phyloP scores from a whole-genome alignment of 164 flowering plant species.

The Liquidambar formosana region DNA sequence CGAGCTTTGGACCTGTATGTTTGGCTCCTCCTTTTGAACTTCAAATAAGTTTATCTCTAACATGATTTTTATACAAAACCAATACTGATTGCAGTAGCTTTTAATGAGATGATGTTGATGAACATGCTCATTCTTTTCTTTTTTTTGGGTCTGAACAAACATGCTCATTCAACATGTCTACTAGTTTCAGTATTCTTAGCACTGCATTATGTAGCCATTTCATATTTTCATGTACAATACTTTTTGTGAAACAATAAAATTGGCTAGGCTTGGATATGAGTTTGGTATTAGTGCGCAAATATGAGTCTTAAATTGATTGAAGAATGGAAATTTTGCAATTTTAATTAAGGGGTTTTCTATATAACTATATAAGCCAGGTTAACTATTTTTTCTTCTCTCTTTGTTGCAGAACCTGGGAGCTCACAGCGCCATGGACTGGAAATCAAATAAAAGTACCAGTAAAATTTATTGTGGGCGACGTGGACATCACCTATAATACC shows the following conservation, averaged over 20 bases:
- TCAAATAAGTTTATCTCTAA: no score
- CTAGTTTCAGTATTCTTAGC: not conserved
- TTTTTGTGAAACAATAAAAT: not conserved
- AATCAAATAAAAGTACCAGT: conserved; percentile 57
- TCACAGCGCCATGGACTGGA: conserved; percentile 57
- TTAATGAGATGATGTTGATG: not conserved
- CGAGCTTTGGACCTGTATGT: conserved; percentile 29
- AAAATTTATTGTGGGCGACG: conserved; percentile 61
- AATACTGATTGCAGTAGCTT: not conserved
- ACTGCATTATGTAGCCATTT: not conserved
- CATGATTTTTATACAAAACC: not conserved
- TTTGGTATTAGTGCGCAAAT: no score
- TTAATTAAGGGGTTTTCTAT: no score
- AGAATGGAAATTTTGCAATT: no score
- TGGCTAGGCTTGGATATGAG: not conserved
- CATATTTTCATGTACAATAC: not conserved
- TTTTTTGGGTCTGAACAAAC: no score
- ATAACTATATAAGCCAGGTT: not conserved
- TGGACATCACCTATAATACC: conserved; percentile 37
- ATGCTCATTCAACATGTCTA: not conserved
- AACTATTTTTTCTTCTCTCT: not conserved
- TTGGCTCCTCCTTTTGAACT: no score
- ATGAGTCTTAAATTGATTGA: no score
- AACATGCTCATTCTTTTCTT: not conserved
- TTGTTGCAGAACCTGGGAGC: conserved; percentile 62